These are phyloP conservation scores for Coniochaeta sp. DNA, from an alignment of 2,329 filamentous ascomycete species.

Conservation along the genomic window DNA sequence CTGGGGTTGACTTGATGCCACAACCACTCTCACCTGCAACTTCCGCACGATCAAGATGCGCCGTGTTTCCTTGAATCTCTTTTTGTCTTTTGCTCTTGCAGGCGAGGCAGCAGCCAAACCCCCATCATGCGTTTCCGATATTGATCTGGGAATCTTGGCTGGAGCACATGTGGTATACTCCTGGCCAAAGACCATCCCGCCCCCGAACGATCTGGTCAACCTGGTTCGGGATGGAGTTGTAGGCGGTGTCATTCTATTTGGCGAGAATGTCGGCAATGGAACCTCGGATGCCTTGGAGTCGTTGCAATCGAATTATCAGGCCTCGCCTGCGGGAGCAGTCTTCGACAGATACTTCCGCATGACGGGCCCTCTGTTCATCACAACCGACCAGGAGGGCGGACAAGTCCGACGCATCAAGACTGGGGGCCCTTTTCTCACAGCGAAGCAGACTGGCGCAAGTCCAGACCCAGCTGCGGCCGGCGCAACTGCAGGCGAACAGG, in stretches of 20 bases:
- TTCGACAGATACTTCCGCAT: not conserved
- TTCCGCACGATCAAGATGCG: not conserved
- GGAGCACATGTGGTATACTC: constrained; percentile 1
- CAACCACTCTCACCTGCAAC: not conserved
- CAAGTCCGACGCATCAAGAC: not conserved
- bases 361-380: constrained; percentile 1
- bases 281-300: not conserved
- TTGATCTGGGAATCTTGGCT: not conserved
- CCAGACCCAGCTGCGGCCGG: not conserved
- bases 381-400: not conserved
- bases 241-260: constrained; percentile 3
- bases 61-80: not conserved
- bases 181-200: not conserved
- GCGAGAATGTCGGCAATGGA: not conserved
- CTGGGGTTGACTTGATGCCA: too few relatives aligned
- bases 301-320: not conserved
- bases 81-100: not conserved
- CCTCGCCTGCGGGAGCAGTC: not conserved
- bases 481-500: not conserved
- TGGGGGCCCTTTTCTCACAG: not conserved
- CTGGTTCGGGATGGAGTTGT: not conserved
- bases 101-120: not conserved
- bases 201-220: not conserved
- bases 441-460: not conserved
- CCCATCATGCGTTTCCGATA: constrained; percentile 1